Base-by-base conservation (phyloP, 2,329 filamentous ascomycete species). In the Talaromyces atroroseus region DNA sequence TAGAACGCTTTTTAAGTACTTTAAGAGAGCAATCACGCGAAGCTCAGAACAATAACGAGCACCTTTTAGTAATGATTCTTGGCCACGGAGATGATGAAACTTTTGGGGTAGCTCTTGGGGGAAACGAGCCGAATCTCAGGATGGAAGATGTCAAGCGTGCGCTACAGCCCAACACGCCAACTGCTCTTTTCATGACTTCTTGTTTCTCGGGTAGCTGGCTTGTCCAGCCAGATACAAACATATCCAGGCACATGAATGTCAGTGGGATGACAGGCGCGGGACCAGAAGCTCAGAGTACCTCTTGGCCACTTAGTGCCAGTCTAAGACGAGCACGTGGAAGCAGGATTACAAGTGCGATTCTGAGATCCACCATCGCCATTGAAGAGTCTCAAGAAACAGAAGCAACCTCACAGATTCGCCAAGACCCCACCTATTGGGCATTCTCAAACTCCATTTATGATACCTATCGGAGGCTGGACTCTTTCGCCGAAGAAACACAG, bases 61-160 rank as follows among this genome's bases (percentile, higher is more conserved):
- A 58, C 8, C 48, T 63, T 10, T 18, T 60, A 16, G 40, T 63
- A 18, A 26, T 63, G 18, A 54, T 61, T 11, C 61, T 63, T 47
- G 60, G 56, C 16, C 60, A 63, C 54, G 58, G 60, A 29, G 58
- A 59, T 24, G 4, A n/a, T 2, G 29, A 38, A 21, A 54, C 52
- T 20, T 60, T 36, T 48, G 60, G 60, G 24, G 50, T 60, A 6
- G 7, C 18, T 14, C 34, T 61, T 42, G 60, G 52, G 4, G 52
- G 32, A 11, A 12, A 47, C 16, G 44, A 26, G 45, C 46, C 49
- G 29, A 47, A 14, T 16, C 58, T 61, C 26, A 29, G 14, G 8
- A 58, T 60, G 32, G 42, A 46, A 36, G 20, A 56, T 18, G 24
- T 61, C 20, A 53, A 54, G 16, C 26, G 45, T 14, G 20, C 26